A percentile compares a stretch with the other conserved stretches of the same genome.
phyloP scores from a whole-genome alignment of 768 basidiomycete species.

The Sporobolomyces pararoseus region DNA sequence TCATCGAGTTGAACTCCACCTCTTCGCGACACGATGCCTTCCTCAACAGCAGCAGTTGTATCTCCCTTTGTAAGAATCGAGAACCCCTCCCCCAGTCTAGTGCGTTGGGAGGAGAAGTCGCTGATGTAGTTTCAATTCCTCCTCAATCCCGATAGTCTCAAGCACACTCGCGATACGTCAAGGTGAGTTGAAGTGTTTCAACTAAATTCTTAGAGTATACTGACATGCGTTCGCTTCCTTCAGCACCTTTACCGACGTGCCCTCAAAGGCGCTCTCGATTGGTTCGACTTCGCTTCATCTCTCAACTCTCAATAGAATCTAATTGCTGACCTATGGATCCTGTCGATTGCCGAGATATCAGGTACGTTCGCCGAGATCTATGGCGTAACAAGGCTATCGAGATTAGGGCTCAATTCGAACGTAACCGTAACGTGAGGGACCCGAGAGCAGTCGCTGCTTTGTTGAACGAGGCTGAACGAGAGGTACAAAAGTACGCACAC shows the following conservation, averaged over 20 bases:
- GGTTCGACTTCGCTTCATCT: conserved; percentile 55
- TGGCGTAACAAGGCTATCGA: conserved; percentile 81
- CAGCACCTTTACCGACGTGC: conserved; percentile 86
- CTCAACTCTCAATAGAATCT: neutral
- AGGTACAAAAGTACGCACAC: conserved; percentile 54
- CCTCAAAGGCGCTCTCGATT: conserved; percentile 81
- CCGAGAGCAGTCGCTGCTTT: conserved; percentile 40
- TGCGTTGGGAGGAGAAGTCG: too few species aligned
- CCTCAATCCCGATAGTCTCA: conserved; percentile 28
- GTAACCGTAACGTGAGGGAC: conserved; percentile 65
- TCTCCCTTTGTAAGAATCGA: conserved; percentile 30
- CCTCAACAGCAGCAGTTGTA: conserved; percentile 19
- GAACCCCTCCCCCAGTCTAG: too few species aligned
- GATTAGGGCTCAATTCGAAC: conserved; percentile 88
- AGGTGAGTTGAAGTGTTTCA: conserved; percentile 34
- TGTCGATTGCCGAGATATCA: neutral
- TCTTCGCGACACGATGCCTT: neutral
- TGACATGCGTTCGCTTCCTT: conserved; percentile 46
- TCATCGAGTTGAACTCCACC: neutral
- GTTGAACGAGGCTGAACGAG: conserved; percentile 42
- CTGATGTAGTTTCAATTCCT: too few species aligned
- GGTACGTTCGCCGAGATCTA: conserved; percentile 64
- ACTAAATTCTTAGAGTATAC: too few species aligned
- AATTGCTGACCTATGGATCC: too few species aligned
- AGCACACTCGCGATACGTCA: conserved; percentile 43